Base-by-base conservation (phyloP, 139 green algal species). In the Chlamydomonas asymmetrica region DNA sequence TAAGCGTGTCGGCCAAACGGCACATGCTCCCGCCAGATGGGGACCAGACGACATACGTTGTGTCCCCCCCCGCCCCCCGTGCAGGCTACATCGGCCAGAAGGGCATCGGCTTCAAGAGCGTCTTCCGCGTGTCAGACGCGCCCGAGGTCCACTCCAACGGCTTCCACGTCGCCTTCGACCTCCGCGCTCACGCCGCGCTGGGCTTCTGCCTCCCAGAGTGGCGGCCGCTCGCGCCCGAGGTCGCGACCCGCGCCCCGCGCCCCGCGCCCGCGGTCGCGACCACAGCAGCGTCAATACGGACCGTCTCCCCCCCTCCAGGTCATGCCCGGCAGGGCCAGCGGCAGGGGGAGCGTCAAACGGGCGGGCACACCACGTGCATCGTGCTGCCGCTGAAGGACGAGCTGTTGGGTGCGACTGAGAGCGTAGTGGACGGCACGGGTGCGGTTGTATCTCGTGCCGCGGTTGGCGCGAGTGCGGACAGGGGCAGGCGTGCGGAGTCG, bases 201-300 rank as follows among this genome's bases (percentile, higher is more conserved):
- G 81, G 81, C 67, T 89, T 83, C 72, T 82, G 84, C 50, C 71
- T 89, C 63, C 84, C 84, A 39, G 84, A 75, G 8, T 89, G 84
- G 84, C 57, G 70, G 56, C 70, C 70, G 29, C 71, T 78, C 27
- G 27, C 31, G 37, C 73, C 73, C 10, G 62, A n/a, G 37, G 31
- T 63, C 43, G 4, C 43, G 43, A 5, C 60, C 70, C 4, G 34
- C 34, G 70, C 39, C 22, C 5, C 41, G 0, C 3, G 3, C 32
- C 52, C 6, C 45, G 22, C 29, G 5, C 48, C 20, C 61, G 4
- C 37, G 27, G 20, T 4, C 37, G 5, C 61, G 4, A 49, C 63
- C 39, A 9, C 39, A 38, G 5, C 62, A 2, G 38, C 62, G 5
- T 25, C 62, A 25, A 23, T 39, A 9, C 62, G 25, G 1, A 20